Evolutionary conservation across 164 flowering plant species (phyloP), one percentile per base, ranked within the genome.

Genomic region (Vitis riparia): DNA sequence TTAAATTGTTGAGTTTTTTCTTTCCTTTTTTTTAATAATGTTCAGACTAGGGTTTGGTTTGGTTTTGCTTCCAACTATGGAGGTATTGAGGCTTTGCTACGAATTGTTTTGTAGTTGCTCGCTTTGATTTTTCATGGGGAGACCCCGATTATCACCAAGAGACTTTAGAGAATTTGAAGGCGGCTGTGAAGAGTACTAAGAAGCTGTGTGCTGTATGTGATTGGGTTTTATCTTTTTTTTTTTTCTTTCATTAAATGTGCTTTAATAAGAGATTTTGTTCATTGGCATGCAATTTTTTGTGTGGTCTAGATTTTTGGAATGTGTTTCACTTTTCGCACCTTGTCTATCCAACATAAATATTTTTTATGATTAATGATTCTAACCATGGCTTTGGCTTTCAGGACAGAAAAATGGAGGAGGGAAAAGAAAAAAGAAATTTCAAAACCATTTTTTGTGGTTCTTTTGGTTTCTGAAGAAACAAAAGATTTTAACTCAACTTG

Each of bases 111-210:
- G 66, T 78, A 93, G 99, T 95, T 72, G 97, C 97, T 37, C 81
- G 98, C 55, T 95, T 95, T 68, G 98, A 95, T 76, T 91, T 91
- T 77, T 93, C 99, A 0, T 95, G 89, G 97, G 89, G 97, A 14
- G 86, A 90, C 59, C 23, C 83, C 3, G 94, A 87, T 19, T 91
- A 82, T 75, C 99, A 95, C 72, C 99, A 88, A 75, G 88, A 86
- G 79, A 95, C 97, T 16, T 73, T 95, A 76, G 94, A 90, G 59
- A 95, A 93, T 75, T 66, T 95, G 88, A 95, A 79, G 89, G 70
- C 72, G 2, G 90, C 97, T 62, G 85, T 95, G 19, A 95, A 90
- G 86, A 78, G 77, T 68, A 90, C 97, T 19, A 90, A 85, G 89
- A 93, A 93, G 80, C 91, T 91, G 11, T 95, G 98, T 62, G 97